Percentiles rank a stretch among this genome's conserved stretches.
Evolutionary conservation across 2,329 filamentous ascomycete species (phyloP).

Genomic region (Epicoccum nigrum): DNA sequence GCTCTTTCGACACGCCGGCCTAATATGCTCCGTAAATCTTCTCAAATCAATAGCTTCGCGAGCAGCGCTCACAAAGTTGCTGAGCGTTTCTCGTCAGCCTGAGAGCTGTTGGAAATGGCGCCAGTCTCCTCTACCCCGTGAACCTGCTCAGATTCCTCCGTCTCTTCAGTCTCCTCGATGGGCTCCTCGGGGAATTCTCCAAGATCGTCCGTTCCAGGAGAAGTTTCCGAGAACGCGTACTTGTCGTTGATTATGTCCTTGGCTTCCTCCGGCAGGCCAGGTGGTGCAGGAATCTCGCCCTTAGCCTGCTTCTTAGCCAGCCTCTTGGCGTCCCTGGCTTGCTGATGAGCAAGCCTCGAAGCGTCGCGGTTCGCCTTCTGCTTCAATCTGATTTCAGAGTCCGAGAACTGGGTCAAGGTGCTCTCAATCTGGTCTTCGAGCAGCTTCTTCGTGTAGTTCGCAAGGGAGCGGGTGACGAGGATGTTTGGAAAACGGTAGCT

Average conservation of each 20-base stretch:
- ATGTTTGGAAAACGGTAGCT: constrained; percentile 85
- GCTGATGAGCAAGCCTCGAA: too few species aligned
- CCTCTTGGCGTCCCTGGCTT: constrained; percentile 4
- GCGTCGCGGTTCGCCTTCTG: constrained; percentile 15
- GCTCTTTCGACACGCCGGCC: constrained; percentile 10
- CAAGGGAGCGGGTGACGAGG: constrained; percentile 76
- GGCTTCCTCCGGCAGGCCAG: constrained; percentile 18
- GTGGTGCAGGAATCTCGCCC: constrained; percentile 6
- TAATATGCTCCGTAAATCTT: constrained; percentile 9
- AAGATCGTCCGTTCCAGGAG: constrained; percentile 17
- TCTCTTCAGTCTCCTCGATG: constrained; percentile 5
- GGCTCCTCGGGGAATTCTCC: constrained; percentile 28
- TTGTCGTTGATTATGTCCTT: constrained; percentile 25
- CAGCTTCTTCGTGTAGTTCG: constrained; percentile 77
- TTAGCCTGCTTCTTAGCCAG: constrained; percentile 12
- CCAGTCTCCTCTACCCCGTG: too few species aligned
- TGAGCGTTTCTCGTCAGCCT: not conserved
- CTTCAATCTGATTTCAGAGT: constrained; percentile 23
- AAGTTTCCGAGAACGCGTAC: constrained; percentile 6
- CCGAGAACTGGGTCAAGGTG: constrained; percentile 64
- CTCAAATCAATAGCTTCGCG: not conserved
- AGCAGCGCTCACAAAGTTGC: not conserved
- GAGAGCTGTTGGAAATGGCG: not conserved
- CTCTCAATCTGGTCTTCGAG: constrained; percentile 78
- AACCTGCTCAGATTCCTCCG: not conserved